Conservation (phyloP, 257 asterid species). For the Solanum ossicruentum region DNA sequence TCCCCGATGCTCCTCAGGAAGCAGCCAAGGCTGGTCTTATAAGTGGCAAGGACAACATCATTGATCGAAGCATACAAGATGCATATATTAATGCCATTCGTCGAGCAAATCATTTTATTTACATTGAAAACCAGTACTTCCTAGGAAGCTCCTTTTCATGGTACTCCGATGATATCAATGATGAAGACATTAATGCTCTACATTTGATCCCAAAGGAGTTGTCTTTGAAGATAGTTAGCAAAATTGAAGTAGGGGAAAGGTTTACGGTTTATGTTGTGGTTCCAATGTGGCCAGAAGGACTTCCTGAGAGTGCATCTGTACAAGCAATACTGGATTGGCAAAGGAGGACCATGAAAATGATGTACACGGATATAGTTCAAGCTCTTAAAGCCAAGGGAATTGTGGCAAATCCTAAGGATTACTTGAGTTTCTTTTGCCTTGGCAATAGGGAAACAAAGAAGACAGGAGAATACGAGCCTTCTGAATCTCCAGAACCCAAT, state of each 20-base stretch:
- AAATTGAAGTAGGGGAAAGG: not conserved
- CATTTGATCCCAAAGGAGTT: slow-evolving; percentile 4
- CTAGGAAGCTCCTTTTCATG: slow-evolving; percentile 4
- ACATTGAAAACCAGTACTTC: slow-evolving; percentile 5
- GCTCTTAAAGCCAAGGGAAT: not conserved
- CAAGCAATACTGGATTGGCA: slow-evolving; percentile 7
- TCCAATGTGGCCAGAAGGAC: slow-evolving; percentile 10
- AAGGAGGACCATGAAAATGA: slow-evolving; percentile 4
- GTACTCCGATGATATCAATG: not conserved
- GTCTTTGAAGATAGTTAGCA: not conserved
- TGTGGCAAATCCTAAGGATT: not conserved
- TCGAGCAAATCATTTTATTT: slow-evolving; percentile 4
- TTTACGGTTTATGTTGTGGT: slow-evolving; percentile 1
- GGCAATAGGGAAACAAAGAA: slow-evolving; percentile 5
- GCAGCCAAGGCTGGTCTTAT: not conserved
- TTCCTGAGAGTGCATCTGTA: slow-evolving; percentile 1
- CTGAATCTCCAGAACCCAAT: not conserved
- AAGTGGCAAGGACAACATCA: not conserved
- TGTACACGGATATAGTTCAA: not conserved
- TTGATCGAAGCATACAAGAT: slow-evolving; percentile 5
- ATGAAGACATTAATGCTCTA: not conserved
- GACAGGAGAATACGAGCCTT: slow-evolving; percentile 4
- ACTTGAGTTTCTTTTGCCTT: slow-evolving; percentile 5
- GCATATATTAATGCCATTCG: slow-evolving; percentile 5
- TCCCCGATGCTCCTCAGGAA: not conserved